Base-by-base conservation (phyloP, 257 asterid species). In the Solanum phureja region DNA sequence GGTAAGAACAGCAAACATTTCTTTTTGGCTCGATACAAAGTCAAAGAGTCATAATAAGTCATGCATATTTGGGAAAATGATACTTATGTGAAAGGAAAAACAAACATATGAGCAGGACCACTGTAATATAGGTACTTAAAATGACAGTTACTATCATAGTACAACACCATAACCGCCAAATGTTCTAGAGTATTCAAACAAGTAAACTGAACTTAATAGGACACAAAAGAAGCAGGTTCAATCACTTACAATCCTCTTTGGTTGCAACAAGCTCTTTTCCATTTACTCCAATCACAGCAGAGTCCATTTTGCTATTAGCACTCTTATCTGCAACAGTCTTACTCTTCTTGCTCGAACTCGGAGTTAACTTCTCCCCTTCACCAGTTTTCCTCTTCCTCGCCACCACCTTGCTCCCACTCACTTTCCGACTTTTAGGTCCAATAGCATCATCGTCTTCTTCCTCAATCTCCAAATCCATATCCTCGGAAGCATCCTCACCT, bases 381-480 rank as follows among this genome's bases (percentile, higher is more conserved):
- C 69, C 35, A 42, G 11, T 83, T 89, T 92, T 95, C 71, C 95
- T 87, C 90, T 95, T 95, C 90, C 87, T 88, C 35, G 88, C 88
- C 68, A 73, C 72, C 73, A 86, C 93, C 85, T 86, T 89, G n/a
- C 29, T 86, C n/a, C 13, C 72, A 73, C 89, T 86, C 52, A 85
- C 60, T 73, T 77, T 87, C 33, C 89, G 89, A 38, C 86, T 72
- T 87, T 40, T 77, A 12, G 52, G 86, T 16, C 71, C 83, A 14
- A 18, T 85, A 29, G 23, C 90, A 16, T 62, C 86, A 38, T 83
- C 68, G 0, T 72, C 90, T 5, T 76, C 91, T 27, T 90, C 94
- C 84, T 95, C 98, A 86, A 89, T 91, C 88, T 93, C 98, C 89
- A 92, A 88, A 90, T 91, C 96, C 91, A 92, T 89, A 62, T 94